Conservation (phyloP, 2,329 filamentous ascomycete genomes). For the Pyrenophora seminiperda region DNA sequence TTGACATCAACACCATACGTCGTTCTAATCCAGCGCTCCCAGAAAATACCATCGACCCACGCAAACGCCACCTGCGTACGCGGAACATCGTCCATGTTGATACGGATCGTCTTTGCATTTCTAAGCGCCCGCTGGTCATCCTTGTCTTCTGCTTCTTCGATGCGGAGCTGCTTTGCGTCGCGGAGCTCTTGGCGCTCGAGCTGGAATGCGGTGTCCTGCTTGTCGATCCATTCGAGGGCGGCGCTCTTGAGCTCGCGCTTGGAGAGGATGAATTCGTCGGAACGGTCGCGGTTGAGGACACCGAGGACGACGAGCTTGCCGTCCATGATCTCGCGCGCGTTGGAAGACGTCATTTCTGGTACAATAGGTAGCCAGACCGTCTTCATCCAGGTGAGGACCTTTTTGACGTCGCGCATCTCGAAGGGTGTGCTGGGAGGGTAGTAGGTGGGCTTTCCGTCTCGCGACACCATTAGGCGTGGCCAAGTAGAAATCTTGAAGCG, state of each 20-base stretch:
- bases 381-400: conserved; percentile 90
- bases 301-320: conserved; percentile 93
- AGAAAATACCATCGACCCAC: conserved; percentile 96
- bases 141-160: conserved; percentile 94
- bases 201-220: conserved; percentile 88
- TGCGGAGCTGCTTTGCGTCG: conserved; percentile 90
- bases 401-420: conserved; percentile 87
- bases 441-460: conserved; percentile 88
- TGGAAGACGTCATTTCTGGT: conserved; percentile 87
- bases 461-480: conserved; percentile 88
- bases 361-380: conserved; percentile 95
- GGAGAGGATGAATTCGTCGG: conserved; percentile 76
- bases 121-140: conserved; percentile 86
- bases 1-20: conserved; percentile 89
- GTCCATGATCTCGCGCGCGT: conserved; percentile 93
- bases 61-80: conserved; percentile 92
- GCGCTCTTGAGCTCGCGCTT: conserved; percentile 94
- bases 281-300: conserved; percentile 78
- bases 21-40: conserved; percentile 95
- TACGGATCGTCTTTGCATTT: conserved; percentile 85
- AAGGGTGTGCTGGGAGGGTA: conserved; percentile 85
- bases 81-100: conserved; percentile 86
- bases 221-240: conserved; percentile 97
- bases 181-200: conserved; percentile 90
- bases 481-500: conserved; percentile 96